A percentile compares a stretch with the other conserved stretches of the same genome.
Conservation (phyloP, 116 monocot genomes). For the Zostera marina region DNA sequence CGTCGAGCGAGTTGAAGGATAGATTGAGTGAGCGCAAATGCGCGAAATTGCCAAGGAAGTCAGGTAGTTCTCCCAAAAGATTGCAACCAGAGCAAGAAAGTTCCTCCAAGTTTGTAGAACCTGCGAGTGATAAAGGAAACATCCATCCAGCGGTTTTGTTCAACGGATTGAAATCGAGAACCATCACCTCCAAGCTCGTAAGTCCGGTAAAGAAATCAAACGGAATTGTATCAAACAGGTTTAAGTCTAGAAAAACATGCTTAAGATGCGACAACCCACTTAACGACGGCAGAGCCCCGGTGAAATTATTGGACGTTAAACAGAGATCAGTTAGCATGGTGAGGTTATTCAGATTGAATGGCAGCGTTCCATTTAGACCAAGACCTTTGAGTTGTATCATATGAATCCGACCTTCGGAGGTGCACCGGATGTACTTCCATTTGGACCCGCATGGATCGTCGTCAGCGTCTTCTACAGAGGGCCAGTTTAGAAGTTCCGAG, state of each 20-base stretch:
- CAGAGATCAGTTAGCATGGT: constrained; percentile 36
- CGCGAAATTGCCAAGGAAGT: constrained; percentile 38
- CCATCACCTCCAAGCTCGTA: constrained; percentile 32
- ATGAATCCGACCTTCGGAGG: not conserved
- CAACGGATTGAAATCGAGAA: constrained; percentile 50
- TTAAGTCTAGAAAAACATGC: constrained; percentile 37
- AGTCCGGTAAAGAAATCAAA: constrained; percentile 67
- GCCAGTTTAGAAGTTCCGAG: not conserved
- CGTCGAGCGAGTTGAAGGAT: constrained; percentile 43
- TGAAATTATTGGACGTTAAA: constrained; percentile 55
- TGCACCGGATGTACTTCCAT: not conserved
- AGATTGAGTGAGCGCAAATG: constrained; percentile 35
- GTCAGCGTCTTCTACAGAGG: not conserved
- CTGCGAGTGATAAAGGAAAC: constrained; percentile 21
- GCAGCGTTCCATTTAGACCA: constrained; percentile 37
- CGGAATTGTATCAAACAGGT: constrained; percentile 60
- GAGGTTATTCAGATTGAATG: constrained; percentile 41
- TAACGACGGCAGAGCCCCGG: constrained; percentile 54
- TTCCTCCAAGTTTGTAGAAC: constrained; percentile 27
- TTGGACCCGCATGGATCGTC: not conserved
- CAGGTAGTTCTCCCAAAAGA: constrained; percentile 49
- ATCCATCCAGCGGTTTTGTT: constrained; percentile 46
- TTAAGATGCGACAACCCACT: constrained; percentile 41
- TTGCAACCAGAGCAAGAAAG: constrained; percentile 28
- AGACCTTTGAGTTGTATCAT: constrained; percentile 4